Percentiles rank a stretch among this genome's conserved stretches.
Conservation (phyloP, 2,329 filamentous ascomycete genomes). For the Aspergillus quadrilineatus region DNA sequence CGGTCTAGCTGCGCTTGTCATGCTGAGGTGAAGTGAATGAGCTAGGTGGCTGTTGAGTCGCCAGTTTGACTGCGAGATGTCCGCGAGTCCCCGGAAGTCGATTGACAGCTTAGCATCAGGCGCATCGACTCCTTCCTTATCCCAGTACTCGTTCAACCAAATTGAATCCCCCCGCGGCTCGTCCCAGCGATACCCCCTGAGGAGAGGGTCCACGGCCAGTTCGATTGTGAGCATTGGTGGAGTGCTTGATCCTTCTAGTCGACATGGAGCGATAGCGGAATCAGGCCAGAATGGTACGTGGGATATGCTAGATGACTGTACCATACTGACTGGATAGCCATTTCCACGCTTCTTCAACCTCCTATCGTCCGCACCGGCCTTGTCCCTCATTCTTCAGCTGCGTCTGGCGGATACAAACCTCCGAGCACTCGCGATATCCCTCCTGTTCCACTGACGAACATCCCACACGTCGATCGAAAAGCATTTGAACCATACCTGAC, state of each 20-base stretch:
- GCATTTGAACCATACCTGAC: slow-evolving; percentile 82
- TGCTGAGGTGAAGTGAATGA: slow-evolving; percentile 35
- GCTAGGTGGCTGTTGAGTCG: slow-evolving; percentile 34
- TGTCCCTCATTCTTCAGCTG: slow-evolving; percentile 68
- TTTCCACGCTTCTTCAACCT: slow-evolving; percentile 88
- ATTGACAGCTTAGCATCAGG: slow-evolving; percentile 63
- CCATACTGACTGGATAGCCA: slow-evolving; percentile 56
- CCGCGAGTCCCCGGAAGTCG: slow-evolving; percentile 62
- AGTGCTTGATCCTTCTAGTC: slow-evolving; percentile 67
- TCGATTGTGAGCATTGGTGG: slow-evolving; percentile 86
- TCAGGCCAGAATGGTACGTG: slow-evolving; percentile 74
- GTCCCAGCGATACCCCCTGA: slow-evolving; percentile 38
- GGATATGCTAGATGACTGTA: neutral
- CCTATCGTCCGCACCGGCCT: slow-evolving; percentile 87
- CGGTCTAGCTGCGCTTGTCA: slow-evolving; percentile 30
- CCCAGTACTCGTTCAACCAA: slow-evolving; percentile 48
- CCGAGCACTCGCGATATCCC: slow-evolving; percentile 89
- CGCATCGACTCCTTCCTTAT: slow-evolving; percentile 51
- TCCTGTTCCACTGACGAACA: slow-evolving; percentile 85
- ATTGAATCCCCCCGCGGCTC: slow-evolving; percentile 38
- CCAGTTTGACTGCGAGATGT: slow-evolving; percentile 54
- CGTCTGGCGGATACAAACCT: slow-evolving; percentile 72
- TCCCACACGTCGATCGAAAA: slow-evolving; percentile 73
- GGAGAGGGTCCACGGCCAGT: slow-evolving; percentile 81
- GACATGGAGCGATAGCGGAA: slow-evolving; percentile 64